A percentile compares a stretch with the other conserved stretches of the same genome.
phyloP scores from a whole-genome alignment of 352 stramenopile species.

The Saprolegnia diclina region DNA sequence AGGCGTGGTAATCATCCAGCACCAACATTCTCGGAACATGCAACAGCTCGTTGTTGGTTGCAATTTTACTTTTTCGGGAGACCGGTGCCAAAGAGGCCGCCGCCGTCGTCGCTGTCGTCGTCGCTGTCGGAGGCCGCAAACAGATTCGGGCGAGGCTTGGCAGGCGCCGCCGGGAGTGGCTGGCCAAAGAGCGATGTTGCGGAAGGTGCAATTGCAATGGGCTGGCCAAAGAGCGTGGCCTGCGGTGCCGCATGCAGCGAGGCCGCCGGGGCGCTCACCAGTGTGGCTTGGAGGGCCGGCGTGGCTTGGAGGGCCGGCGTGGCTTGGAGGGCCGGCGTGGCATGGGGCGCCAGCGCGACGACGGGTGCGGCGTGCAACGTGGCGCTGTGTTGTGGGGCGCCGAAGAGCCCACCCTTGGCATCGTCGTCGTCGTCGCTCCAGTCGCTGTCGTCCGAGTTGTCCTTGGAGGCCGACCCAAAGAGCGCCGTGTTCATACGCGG shows the following conservation, averaged over 20 bases:
- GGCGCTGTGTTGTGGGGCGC: background rate
- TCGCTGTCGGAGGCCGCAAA: slow-evolving; percentile 55
- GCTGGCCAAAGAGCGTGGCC: background rate
- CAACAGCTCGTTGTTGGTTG: too few relatives aligned
- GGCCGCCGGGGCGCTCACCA: background rate
- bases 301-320: too few relatives aligned
- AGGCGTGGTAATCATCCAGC: slow-evolving; percentile 54
- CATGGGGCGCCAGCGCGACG: background rate
- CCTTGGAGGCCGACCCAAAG: slow-evolving; percentile 11
- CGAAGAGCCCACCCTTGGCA: slow-evolving; percentile 21
- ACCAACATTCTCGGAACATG: too few relatives aligned
- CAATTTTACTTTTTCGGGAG: slow-evolving; percentile 37
- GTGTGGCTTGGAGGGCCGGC: background rate
- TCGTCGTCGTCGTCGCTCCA: slow-evolving; percentile 59
- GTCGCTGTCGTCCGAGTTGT: slow-evolving; percentile 60
- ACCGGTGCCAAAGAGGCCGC: slow-evolving; percentile 69
- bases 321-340: too few relatives aligned
- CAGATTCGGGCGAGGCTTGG: slow-evolving; percentile 48
- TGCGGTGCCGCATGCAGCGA: background rate
- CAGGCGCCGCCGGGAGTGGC: slow-evolving; percentile 16
- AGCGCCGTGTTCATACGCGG: slow-evolving; percentile 1
- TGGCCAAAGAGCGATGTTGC: slow-evolving; percentile 4
- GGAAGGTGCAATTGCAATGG: background rate
- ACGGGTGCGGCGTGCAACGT: background rate
- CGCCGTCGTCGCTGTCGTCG: slow-evolving; percentile 72